Percentiles rank a stretch among this genome's conserved stretches.
phyloP scores from a whole-genome alignment of 441 rosid genomes.

The Manihot esculenta region DNA sequence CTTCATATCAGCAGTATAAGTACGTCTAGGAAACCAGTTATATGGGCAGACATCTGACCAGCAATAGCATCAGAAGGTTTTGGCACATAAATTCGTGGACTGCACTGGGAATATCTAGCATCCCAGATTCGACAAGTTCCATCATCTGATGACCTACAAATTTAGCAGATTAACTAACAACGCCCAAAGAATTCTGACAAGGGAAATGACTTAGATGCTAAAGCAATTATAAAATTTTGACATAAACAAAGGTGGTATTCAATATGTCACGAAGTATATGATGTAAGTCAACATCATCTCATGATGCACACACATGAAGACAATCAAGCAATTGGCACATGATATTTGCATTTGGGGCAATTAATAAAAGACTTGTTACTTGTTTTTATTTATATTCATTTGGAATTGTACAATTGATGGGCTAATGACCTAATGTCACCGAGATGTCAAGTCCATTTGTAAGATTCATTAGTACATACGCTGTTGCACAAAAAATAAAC shows the following conservation, averaged over 20 bases:
- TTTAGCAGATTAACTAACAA: conserved; percentile 25
- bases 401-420: neutral
- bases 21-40: conserved; percentile 17
- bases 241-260: neutral
- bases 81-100: conserved; percentile 79
- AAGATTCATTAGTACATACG: neutral
- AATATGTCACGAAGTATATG: neutral
- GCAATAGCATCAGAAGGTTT: conserved; percentile 61
- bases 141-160: conserved; percentile 94
- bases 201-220: neutral
- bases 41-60: conserved; percentile 44
- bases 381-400: neutral
- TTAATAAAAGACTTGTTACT: neutral
- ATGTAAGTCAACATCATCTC: conserved; percentile 1
- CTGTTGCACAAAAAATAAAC: neutral
- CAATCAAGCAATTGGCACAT: neutral
- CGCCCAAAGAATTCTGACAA: conserved; percentile 10
- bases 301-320: conserved; percentile 1
- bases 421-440: neutral
- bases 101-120: conserved; percentile 67
- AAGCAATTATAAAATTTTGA: neutral
- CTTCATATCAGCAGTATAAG: conserved; percentile 13
- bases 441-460: neutral
- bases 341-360: neutral
- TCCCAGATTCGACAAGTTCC: conserved; percentile 99